Percentiles rank a stretch among this genome's conserved stretches.
Conservation (phyloP, 495 filamentous ascomycete genomes). For the Neurospora discreta region DNA sequence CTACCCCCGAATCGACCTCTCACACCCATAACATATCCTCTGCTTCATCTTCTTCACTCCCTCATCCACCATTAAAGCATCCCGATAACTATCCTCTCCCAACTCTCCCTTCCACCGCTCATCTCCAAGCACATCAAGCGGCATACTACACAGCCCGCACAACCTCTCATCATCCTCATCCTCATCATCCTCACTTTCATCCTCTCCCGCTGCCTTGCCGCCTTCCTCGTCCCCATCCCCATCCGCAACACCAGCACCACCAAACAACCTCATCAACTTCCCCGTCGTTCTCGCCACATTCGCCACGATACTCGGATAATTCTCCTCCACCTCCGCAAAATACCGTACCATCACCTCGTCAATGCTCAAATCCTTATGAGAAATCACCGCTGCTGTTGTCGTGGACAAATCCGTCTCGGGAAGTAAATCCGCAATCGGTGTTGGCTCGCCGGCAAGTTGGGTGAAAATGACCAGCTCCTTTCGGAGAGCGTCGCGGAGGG, state of each 20-base stretch:
- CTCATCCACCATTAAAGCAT: neutral
- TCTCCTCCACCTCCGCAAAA: conserved; percentile 74
- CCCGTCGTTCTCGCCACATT: conserved; percentile 85
- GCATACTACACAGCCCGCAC: conserved; percentile 43
- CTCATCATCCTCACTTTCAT: neutral
- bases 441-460: conserved; percentile 27
- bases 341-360: conserved; percentile 85
- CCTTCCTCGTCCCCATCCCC: neutral
- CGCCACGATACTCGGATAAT: conserved; percentile 83
- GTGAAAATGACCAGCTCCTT: conserved; percentile 62
- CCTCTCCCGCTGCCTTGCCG: neutral
- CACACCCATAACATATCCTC: conserved; percentile 42
- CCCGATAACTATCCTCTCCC: conserved; percentile 8
- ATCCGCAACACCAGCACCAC: neutral
- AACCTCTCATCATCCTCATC: neutral
- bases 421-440: conserved; percentile 12
- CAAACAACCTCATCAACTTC: conserved; percentile 46
- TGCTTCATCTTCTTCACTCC: conserved; percentile 1
- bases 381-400: conserved; percentile 35
- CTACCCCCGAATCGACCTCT: conserved; percentile 33
- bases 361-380: conserved; percentile 69
- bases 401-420: conserved; percentile 6
- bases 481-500: conserved; percentile 66
- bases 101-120: conserved; percentile 41
- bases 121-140: conserved; percentile 35